Conservation (phyloP, 192 early-diverging fungal genomes). For the Coemansia sp. region DNA sequence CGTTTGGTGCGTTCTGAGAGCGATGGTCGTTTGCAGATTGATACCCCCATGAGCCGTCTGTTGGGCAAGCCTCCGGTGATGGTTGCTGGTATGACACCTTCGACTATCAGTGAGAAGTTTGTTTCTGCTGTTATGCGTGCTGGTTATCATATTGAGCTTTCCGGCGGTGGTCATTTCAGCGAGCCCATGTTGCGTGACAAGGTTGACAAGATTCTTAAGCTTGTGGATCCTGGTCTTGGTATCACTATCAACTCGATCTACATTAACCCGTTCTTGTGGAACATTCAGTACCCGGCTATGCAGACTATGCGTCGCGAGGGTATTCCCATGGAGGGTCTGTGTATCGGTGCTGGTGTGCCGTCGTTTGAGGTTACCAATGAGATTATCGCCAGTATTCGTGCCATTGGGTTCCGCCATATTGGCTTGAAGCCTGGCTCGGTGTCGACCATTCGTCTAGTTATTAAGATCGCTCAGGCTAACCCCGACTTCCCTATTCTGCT, state of each 20-base stretch:
- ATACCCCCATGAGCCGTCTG: slow-evolving; percentile 83
- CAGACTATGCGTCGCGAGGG: slow-evolving; percentile 82
- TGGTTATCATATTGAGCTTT: slow-evolving; percentile 87
- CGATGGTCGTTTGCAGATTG: slow-evolving; percentile 75
- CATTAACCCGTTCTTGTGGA: slow-evolving; percentile 88
- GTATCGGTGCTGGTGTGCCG: slow-evolving; percentile 89
- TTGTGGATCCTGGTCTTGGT: slow-evolving; percentile 74
- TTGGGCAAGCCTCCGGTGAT: slow-evolving; percentile 86
- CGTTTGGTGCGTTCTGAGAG: slow-evolving; percentile 66
- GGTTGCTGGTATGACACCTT: slow-evolving; percentile 94
- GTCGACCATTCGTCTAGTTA: slow-evolving; percentile 81
- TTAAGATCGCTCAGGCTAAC: slow-evolving; percentile 81
- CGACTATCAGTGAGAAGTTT: slow-evolving; percentile 76
- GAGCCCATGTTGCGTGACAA: slow-evolving; percentile 71
- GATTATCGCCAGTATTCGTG: slow-evolving; percentile 74
- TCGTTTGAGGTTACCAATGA: slow-evolving; percentile 83
- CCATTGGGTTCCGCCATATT: slow-evolving; percentile 78
- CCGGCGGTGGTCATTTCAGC: slow-evolving; percentile 90
- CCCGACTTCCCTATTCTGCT: slow-evolving; percentile 83
- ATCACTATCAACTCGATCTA: slow-evolving; percentile 87
- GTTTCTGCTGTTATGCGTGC: slow-evolving; percentile 85
- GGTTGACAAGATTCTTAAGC: slow-evolving; percentile 76
- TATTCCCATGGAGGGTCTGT: slow-evolving; percentile 89
- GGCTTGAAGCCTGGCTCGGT: slow-evolving; percentile 89
- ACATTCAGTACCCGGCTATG: slow-evolving; percentile 79